Evolutionary conservation across 1,284 basidiomycete genomes (phyloP).

Genomic region (Marasmius fiardii): DNA sequence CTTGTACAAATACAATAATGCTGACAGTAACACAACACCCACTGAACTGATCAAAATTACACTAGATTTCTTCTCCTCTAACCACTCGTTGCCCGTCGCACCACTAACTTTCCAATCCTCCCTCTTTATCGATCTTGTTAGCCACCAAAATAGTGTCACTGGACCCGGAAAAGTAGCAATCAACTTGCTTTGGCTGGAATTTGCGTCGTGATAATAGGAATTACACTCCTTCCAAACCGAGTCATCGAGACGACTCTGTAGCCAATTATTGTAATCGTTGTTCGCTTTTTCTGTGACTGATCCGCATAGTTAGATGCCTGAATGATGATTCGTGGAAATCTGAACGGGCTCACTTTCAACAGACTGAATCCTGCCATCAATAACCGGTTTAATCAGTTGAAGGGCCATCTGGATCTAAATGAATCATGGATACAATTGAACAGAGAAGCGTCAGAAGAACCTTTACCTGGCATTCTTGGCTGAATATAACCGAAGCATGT

Average conservation of each 20-base stretch:
- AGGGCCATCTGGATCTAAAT: constrained; percentile 41
- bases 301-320: neutral
- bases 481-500: constrained; percentile 50
- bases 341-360: constrained; percentile 28
- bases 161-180: constrained; percentile 47
- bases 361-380: constrained; percentile 40
- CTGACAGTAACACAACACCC: constrained; percentile 3
- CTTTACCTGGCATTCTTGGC: constrained; percentile 46
- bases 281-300: constrained; percentile 35
- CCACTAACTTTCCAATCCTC: constrained; percentile 34
- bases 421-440: neutral
- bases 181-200: constrained; percentile 34
- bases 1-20: constrained; percentile 8
- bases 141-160: constrained; percentile 46
- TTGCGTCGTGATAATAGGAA: constrained; percentile 43
- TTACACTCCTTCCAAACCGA: constrained; percentile 48
- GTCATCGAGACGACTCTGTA: constrained; percentile 38
- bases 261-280: constrained; percentile 42
- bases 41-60: constrained; percentile 3
- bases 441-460: neutral
- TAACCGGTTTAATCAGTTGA: constrained; percentile 44
- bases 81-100: constrained; percentile 27
- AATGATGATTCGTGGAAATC: neutral
- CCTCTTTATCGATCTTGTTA: constrained; percentile 36
- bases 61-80: constrained; percentile 16